Evolutionary conservation across 225 moss, liverwort and hornwort species (phyloP).

Genomic region (Pseudisothecium myosuroides): DNA sequence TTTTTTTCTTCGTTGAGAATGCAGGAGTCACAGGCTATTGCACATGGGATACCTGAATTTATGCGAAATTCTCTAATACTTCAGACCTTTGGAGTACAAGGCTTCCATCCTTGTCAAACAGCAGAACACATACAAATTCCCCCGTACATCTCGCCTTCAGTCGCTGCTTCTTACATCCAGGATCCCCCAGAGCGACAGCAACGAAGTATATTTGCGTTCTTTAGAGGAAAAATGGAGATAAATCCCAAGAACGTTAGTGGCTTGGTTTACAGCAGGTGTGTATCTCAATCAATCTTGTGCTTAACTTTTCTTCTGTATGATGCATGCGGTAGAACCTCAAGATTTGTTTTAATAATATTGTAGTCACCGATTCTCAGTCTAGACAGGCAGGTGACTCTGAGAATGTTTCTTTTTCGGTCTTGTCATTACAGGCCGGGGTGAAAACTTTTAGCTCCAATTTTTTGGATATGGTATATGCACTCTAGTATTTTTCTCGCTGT

Average conservation of each 20-base stretch:
- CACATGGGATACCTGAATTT: slow-evolving; percentile 59
- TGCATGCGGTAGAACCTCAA: not conserved
- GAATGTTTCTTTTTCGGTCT: not conserved
- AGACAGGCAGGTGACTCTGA: not conserved
- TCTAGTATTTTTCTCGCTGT: not conserved
- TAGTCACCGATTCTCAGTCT: not conserved
- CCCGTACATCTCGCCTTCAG: slow-evolving; percentile 57
- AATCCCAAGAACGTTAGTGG: slow-evolving; percentile 86
- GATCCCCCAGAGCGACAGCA: slow-evolving; percentile 27
- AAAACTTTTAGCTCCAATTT: not conserved
- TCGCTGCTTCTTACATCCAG: slow-evolving; percentile 21
- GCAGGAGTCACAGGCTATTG: slow-evolving; percentile 54
- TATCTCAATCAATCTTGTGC: not conserved
- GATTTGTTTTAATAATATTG: not conserved
- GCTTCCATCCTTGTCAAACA: slow-evolving; percentile 70
- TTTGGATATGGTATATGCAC: not conserved
- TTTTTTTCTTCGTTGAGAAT: not conserved
- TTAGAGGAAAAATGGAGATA: slow-evolving; percentile 90
- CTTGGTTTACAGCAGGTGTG: slow-evolving; percentile 73
- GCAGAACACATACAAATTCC: slow-evolving; percentile 76
- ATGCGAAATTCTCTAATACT: slow-evolving; percentile 66
- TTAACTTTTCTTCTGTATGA: not conserved
- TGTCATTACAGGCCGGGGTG: not conserved
- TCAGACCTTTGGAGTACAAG: slow-evolving; percentile 72
- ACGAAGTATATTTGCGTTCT: slow-evolving; percentile 67